Evolutionary conservation across 129 eudicot genomes (phyloP).

Genomic region (Escallonia herrerae): DNA sequence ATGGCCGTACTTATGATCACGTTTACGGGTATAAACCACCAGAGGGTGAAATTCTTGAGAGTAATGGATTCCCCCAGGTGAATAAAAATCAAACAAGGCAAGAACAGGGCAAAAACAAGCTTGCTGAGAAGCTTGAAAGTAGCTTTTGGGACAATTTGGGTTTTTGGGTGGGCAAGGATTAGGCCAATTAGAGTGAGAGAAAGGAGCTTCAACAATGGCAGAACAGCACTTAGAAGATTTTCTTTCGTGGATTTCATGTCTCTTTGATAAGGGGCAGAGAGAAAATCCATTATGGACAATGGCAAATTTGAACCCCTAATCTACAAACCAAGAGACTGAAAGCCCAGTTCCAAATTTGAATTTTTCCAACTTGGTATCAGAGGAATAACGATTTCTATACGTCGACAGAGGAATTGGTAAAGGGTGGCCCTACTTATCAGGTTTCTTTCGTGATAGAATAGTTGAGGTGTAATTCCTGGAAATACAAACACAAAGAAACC

Average conservation of each 20-base stretch:
- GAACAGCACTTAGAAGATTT: slow-evolving; percentile 37
- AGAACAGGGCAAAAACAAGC: slow-evolving; percentile 71
- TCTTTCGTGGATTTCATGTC: slow-evolving; percentile 31
- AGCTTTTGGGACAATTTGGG: slow-evolving; percentile 57
- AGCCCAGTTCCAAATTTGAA: too few relatives aligned
- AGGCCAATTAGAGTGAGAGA: slow-evolving; percentile 52
- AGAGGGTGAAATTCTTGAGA: slow-evolving; percentile 36
- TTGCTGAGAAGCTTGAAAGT: slow-evolving; percentile 84
- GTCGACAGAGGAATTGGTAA: too few relatives aligned
- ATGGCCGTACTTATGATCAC: slow-evolving; percentile 52
- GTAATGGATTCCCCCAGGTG: slow-evolving; percentile 68
- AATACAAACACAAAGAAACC: too few relatives aligned
- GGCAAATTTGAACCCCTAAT: too few relatives aligned
- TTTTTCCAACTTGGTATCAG: too few relatives aligned
- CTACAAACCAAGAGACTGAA: too few relatives aligned
- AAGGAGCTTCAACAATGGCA: slow-evolving; percentile 57
- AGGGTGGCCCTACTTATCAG: too few relatives aligned
- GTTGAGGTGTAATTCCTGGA: too few relatives aligned
- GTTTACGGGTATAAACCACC: slow-evolving; percentile 90
- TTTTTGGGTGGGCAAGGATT: slow-evolving; percentile 52
- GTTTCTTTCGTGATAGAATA: too few relatives aligned
- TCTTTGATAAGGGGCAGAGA: not conserved
- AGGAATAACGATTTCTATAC: too few relatives aligned
- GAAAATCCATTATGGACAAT: not conserved
- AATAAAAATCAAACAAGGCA: slow-evolving; percentile 70